phyloP scores from a whole-genome alignment of 208 protist genomes.

The Leishmania guyanensis region DNA sequence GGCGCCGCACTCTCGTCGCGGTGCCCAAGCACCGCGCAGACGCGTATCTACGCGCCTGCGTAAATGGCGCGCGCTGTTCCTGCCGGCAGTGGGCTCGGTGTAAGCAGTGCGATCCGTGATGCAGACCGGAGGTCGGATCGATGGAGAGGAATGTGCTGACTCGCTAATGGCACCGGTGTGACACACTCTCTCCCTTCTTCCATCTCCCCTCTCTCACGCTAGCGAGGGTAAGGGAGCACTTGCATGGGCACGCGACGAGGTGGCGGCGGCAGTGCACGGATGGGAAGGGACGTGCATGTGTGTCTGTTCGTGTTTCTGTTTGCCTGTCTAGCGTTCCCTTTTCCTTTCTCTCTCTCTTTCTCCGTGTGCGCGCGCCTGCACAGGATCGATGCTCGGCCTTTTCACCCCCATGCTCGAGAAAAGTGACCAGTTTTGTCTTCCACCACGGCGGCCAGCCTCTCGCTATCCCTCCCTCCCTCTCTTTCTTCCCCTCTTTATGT shows the following conservation, averaged over 20 bases:
- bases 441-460: not conserved
- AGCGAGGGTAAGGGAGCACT: not conserved
- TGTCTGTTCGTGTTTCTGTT: not conserved
- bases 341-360: not conserved
- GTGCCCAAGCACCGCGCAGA: not conserved
- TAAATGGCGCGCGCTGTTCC: not conserved
- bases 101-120: not conserved
- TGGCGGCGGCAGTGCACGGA: too few relatives aligned
- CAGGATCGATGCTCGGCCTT: too few relatives aligned
- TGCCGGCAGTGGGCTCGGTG: not conserved
- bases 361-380: not conserved
- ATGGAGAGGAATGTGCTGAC: too few relatives aligned
- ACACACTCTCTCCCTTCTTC: not conserved
- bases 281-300: not conserved
- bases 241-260: too few relatives aligned
- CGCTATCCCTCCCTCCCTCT: not conserved
- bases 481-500: too few relatives aligned
- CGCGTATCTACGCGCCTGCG: not conserved
- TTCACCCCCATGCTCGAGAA: too few relatives aligned
- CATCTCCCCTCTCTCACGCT: not conserved
- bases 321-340: not conserved
- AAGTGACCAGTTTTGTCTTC: too few relatives aligned
- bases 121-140: too few relatives aligned
- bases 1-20: not conserved
- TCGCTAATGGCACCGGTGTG: too few relatives aligned